Evolutionary conservation across 75 land plant genomes (phyloP), one percentile per base, ranked within the genome.

Genomic region (Sequoia sempervirens): DNA sequence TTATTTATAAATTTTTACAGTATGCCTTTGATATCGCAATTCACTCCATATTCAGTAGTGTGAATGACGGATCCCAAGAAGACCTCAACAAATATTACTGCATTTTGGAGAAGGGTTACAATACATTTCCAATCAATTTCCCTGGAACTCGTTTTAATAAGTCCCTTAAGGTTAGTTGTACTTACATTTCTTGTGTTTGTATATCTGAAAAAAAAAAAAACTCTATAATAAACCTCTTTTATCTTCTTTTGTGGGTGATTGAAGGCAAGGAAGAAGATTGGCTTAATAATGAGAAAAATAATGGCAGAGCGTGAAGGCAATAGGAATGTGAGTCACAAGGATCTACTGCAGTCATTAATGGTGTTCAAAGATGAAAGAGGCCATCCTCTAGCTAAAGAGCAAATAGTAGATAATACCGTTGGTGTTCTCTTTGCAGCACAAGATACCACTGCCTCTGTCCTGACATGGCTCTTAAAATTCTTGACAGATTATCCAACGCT

Each of bases 381-480:
- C 5, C 82, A 82, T 47, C 38, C 3, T 0, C 56, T 93, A 28
- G 87, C 38, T 12, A 89, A 91, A 2, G 90, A 91, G n/a, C 89
- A 93, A 84, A 94, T 94, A 40, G 87, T 86, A 2, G 94, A 94
- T 83, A 94, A 94, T 84, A 83, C 91, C 36, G 91, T 93, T 54
- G 96, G 96, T 32, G 92, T 89, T 0, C 89, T 94, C 17, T 92
- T 94, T 72, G 93, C 93, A 36, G 93, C 94, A 53, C 94, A 91
- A 76, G 92, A 91, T 85, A 90, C 94, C 23, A 91, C 97, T 2
- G 96, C 96, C 3, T 90, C 93, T 85, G 91, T 82, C 80, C 85
- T 96, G 75, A 96, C 97, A 13, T 94, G 94, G 97, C 84, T 91
- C 36, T 20, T 96, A 66, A 96, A 96, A 88, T 92, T 87, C 88